These are phyloP conservation scores for Astragalus glycyphyllos DNA, from an alignment of 306 rosid genomes.

Conservation along the genomic window DNA sequence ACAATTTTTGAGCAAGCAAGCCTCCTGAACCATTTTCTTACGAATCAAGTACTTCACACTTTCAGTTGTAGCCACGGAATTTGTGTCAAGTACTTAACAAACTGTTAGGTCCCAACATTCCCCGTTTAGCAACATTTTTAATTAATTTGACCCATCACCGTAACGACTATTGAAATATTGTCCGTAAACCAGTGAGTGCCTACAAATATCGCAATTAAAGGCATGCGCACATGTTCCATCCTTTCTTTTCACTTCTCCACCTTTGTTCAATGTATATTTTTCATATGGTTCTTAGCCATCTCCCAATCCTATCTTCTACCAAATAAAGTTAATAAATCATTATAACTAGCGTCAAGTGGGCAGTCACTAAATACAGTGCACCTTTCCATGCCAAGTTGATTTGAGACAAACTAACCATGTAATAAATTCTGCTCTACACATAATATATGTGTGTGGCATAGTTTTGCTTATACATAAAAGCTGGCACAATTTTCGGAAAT, in stretches of 20 bases:
- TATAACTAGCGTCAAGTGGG: constrained; percentile 9
- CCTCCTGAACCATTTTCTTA: background rate
- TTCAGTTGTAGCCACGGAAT: background rate
- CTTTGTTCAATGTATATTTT: background rate
- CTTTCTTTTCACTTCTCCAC: background rate
- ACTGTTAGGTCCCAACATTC: constrained; percentile 26
- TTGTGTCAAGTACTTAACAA: background rate
- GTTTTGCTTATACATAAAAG: background rate
- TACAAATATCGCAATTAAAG: constrained; percentile 37
- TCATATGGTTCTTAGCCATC: background rate
- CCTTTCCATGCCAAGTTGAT: constrained; percentile 20
- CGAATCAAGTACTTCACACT: background rate
- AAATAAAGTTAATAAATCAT: constrained; percentile 3
- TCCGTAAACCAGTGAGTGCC: constrained; percentile 26
- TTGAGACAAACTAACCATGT: constrained; percentile 18
- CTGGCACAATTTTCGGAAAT: constrained; percentile 19
- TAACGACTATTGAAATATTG: background rate
- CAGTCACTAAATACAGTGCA: background rate
- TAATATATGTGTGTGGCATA: no score
- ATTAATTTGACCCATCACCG: constrained; percentile 29
- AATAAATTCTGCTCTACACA: background rate
- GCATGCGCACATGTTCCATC: constrained; percentile 26
- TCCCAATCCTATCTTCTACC: background rate
- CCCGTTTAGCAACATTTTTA: constrained; percentile 4
- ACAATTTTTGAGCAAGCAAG: constrained; percentile 12